Percentiles rank a stretch among this genome's conserved stretches.
Conservation (phyloP, 1,284 basidiomycete genomes). For the Earliella scabrosa region DNA sequence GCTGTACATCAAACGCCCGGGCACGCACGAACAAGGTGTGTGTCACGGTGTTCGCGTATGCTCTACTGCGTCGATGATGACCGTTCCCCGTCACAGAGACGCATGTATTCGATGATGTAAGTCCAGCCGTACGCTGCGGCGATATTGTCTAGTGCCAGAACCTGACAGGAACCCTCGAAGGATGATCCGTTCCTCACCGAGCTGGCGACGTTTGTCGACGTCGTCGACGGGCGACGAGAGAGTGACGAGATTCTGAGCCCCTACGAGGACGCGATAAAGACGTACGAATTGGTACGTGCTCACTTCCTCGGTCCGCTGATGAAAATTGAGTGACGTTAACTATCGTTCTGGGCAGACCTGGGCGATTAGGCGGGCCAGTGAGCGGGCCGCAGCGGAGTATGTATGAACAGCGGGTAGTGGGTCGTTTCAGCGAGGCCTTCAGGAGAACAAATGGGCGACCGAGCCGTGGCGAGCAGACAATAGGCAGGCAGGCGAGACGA, state of each 20-base stretch:
- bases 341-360: slow-evolving; percentile 19
- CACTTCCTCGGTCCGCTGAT: background rate
- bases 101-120: slow-evolving; percentile 11
- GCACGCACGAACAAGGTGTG: slow-evolving; percentile 29
- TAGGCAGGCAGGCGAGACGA: too few relatives aligned
- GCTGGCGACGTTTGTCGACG: slow-evolving; percentile 42
- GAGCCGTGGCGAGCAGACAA: too few relatives aligned
- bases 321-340: background rate
- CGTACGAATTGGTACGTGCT: slow-evolving; percentile 28
- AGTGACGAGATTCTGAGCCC: slow-evolving; percentile 24
- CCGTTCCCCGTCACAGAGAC: slow-evolving; percentile 12
- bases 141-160: too few relatives aligned
- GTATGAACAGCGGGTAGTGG: background rate
- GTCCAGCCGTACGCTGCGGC: background rate
- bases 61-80: too few relatives aligned
- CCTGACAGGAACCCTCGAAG: slow-evolving; percentile 5
- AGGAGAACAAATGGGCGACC: too few relatives aligned
- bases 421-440: too few relatives aligned
- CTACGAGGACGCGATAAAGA: slow-evolving; percentile 31
- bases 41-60: background rate
- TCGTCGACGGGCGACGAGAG: slow-evolving; percentile 23
- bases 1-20: slow-evolving; percentile 40
- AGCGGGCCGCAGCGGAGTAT: slow-evolving; percentile 16
- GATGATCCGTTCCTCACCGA: slow-evolving; percentile 46
- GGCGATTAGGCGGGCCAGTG: slow-evolving; percentile 28